These are phyloP conservation scores for Cucurbita pepo DNA, from an alignment of 306 rosid genomes.

Conservation along the genomic window DNA sequence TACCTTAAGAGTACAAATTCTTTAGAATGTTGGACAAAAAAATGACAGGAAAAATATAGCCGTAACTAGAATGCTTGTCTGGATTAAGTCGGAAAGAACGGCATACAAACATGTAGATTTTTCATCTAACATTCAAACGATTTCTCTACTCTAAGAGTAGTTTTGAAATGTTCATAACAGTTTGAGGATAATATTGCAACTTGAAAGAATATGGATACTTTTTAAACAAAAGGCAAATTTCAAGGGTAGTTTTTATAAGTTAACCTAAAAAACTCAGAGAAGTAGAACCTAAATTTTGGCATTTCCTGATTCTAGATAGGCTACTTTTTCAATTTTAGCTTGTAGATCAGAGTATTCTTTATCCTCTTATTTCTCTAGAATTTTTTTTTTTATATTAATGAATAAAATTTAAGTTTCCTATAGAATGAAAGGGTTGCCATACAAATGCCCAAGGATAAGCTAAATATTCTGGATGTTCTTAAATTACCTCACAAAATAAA, in stretches of 20 bases:
- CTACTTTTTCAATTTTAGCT: background rate
- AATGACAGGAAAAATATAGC: no score
- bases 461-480: background rate
- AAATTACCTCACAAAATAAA: slow-evolving; percentile 68
- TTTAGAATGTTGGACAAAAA: no score
- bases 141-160: no score
- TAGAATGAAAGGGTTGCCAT: background rate
- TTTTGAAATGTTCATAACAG: no score
- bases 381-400: background rate
- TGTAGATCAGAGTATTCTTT: background rate
- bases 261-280: background rate
- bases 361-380: background rate
- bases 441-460: background rate
- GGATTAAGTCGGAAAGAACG: no score
- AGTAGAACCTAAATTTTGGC: background rate
- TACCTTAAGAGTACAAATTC: no score
- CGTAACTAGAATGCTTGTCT: no score
- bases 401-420: background rate
- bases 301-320: background rate
- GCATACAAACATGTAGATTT: no score
- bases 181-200: no score
- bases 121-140: no score
- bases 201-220: no score
- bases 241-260: background rate
- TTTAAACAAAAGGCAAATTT: no score